Conservation (phyloP, 2,329 filamentous ascomycete species). For the Diaporthe sp. region DNA sequence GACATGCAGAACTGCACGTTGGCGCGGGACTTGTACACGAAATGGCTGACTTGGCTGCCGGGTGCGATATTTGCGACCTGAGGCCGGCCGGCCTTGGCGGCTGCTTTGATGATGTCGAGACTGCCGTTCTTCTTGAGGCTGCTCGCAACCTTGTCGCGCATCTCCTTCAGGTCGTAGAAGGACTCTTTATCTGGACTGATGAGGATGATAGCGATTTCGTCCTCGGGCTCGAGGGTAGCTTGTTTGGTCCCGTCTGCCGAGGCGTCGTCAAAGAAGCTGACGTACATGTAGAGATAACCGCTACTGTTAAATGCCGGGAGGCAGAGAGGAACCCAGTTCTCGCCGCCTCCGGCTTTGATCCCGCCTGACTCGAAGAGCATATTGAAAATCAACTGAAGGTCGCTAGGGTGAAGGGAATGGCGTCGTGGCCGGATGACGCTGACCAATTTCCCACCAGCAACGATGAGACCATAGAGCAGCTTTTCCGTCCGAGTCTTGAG, state of each 20-base stretch:
- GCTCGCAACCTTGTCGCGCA: conserved; percentile 73
- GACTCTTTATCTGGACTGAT: conserved; percentile 94
- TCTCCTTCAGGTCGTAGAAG: conserved; percentile 89
- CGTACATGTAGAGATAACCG: conserved; percentile 99
- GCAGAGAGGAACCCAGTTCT: conserved; percentile 98
- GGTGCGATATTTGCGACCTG: conserved; percentile 82
- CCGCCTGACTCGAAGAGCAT: conserved; percentile 98
- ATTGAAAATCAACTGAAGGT: conserved; percentile 97
- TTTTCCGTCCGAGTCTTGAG: conserved; percentile 83
- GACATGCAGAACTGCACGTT: conserved; percentile 98
- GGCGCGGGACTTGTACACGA: conserved; percentile 92
- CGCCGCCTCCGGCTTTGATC: conserved; percentile 89
- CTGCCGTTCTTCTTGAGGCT: conserved; percentile 83
- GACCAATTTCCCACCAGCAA: conserved; percentile 92
- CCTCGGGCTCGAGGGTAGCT: conserved; percentile 75
- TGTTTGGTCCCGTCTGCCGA: conserved; percentile 55
- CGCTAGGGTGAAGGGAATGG: conserved; percentile 94
- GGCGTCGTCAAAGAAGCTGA: conserved; percentile 86
- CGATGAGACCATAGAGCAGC: conserved; percentile 92
- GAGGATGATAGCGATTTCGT: conserved; percentile 90
- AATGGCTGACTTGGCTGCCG: conserved; percentile 86
- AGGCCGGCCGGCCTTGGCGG: conserved; percentile 80
- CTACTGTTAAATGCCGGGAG: conserved; percentile 97
- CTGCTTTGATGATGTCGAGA: conserved; percentile 80
- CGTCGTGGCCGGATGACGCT: conserved; percentile 95